phyloP scores from a whole-genome alignment of 306 rosid species.

The Quercus alba region DNA sequence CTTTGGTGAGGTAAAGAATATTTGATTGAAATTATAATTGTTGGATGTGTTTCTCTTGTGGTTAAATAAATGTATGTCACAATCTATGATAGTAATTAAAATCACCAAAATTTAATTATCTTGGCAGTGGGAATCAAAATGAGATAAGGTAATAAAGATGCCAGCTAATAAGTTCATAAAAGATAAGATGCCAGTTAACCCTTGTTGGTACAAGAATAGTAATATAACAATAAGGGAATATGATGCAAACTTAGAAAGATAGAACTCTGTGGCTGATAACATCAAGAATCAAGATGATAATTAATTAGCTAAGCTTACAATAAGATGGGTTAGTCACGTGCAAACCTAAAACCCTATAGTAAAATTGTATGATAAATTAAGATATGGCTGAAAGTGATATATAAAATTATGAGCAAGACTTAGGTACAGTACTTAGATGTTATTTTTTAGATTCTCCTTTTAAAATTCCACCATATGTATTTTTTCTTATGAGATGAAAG shows the following conservation, averaged over 20 bases:
- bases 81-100: neutral
- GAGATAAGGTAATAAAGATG: neutral
- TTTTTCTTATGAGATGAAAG: no score
- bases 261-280: neutral
- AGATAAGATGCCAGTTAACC: neutral
- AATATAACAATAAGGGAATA: neutral
- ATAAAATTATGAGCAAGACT: no score
- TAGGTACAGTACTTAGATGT: no score
- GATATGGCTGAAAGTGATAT: neutral
- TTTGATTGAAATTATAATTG: neutral
- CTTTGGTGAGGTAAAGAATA: neutral
- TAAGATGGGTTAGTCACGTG: neutral
- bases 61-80: neutral
- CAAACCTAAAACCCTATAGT: neutral
- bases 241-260: neutral
- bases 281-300: neutral
- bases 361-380: neutral
- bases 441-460: no score
- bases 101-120: neutral
- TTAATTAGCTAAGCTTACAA: neutral
- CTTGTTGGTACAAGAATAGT: neutral
- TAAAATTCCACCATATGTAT: no score
- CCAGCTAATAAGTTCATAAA: neutral
- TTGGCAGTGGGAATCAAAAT: no score
- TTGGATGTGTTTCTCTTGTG: neutral